phyloP scores from a whole-genome alignment of 140 eudicot species.

The Cichorium intybus region DNA sequence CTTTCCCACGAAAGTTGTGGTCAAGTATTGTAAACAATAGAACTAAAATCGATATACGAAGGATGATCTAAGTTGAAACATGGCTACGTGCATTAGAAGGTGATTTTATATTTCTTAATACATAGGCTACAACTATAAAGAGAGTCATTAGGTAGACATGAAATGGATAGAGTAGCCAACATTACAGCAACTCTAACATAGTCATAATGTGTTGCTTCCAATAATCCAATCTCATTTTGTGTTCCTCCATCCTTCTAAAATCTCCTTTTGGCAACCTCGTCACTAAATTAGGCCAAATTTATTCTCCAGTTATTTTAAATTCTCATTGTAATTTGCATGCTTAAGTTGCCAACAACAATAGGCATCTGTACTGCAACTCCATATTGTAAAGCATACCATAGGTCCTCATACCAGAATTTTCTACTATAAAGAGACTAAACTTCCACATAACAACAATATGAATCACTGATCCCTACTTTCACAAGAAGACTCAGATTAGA shows the following conservation, averaged over 20 bases:
- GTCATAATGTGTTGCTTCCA: constrained; percentile 8
- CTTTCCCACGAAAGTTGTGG: neutral
- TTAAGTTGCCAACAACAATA: neutral
- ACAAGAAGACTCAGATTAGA: neutral
- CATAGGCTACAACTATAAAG: neutral
- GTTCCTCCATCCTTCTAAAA: neutral
- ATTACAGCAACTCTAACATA: constrained; percentile 1
- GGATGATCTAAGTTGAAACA: neutral
- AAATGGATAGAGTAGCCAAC: neutral
- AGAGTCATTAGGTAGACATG: neutral
- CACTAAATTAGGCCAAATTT: neutral
- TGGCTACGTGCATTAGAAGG: too few relatives aligned
- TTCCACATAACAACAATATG: constrained; percentile 3
- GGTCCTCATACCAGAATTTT: neutral
- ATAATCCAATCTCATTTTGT: neutral
- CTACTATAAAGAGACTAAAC: neutral
- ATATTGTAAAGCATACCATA: neutral
- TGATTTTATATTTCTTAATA: too few relatives aligned
- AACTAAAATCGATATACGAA: neutral
- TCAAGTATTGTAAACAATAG: neutral
- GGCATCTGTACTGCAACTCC: constrained; percentile 3
- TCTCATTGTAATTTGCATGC: neutral
- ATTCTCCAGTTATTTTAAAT: neutral
- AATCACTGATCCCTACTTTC: neutral
- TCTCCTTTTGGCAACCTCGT: neutral